Conservation (phyloP, 1,284 basidiomycete species). For the Rhodotorula sp. region DNA sequence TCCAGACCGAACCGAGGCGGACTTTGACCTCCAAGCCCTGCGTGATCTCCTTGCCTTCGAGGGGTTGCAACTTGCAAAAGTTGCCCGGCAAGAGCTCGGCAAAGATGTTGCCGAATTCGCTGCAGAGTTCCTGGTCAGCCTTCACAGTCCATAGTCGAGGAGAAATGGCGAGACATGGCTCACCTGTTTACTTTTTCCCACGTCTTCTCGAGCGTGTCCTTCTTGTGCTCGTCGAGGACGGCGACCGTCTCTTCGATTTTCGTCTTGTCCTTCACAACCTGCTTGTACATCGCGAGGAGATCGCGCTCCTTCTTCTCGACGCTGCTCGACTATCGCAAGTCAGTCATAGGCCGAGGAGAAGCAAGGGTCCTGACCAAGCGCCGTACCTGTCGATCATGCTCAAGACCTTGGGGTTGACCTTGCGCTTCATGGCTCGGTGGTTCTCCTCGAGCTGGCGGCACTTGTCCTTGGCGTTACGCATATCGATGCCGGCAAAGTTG, state of each 20-base stretch:
- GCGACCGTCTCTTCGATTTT: conserved; percentile 95
- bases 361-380: not conserved
- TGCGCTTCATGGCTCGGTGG: conserved; percentile 87
- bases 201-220: conserved; percentile 86
- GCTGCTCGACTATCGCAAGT: conserved; percentile 52
- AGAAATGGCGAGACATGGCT: conserved; percentile 44
- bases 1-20: conserved; percentile 90
- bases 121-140: conserved; percentile 47
- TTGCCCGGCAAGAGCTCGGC: conserved; percentile 94
- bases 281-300: conserved; percentile 82
- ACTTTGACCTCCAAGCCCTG: conserved; percentile 98
- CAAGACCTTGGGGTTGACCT: conserved; percentile 92
- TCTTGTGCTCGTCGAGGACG: conserved; percentile 90
- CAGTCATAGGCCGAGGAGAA: not conserved
- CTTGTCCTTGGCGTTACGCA: conserved; percentile 63
- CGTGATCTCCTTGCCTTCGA: conserved; percentile 88
- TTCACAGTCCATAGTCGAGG: not conserved
- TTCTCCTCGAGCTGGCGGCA: conserved; percentile 74
- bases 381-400: conserved; percentile 90
- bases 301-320: conserved; percentile 91
- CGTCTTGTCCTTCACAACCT: conserved; percentile 87
- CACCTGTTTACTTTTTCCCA: conserved; percentile 94
- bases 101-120: conserved; percentile 96
- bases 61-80: conserved; percentile 90
- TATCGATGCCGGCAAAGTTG: conserved; percentile 75